A percentile compares a stretch with the other conserved stretches of the same genome.
phyloP scores from a whole-genome alignment of 1,139 yeast genomes.

The Yamadazyma dushanensis region DNA sequence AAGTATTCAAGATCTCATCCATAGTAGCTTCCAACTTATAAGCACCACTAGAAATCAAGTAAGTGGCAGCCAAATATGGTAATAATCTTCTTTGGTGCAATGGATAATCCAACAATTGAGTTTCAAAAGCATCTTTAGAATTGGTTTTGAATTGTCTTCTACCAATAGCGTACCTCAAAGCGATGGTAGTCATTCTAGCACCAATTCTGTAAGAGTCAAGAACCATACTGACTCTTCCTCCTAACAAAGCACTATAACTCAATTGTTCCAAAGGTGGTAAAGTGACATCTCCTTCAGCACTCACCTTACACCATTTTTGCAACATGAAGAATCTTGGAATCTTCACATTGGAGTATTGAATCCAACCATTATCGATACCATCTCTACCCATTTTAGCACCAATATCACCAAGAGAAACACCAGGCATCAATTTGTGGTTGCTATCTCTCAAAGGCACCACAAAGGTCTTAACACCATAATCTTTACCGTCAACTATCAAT shows the following conservation, averaged over 20 bases:
- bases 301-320: conserved; percentile 76
- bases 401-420: conserved; percentile 84
- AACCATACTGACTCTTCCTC: conserved; percentile 90
- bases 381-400: conserved; percentile 94
- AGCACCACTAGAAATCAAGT: conserved; percentile 76
- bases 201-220: conserved; percentile 79
- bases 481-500: conserved; percentile 75
- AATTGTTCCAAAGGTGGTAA: conserved; percentile 84
- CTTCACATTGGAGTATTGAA: conserved; percentile 78
- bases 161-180: conserved; percentile 84
- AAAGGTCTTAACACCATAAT: conserved; percentile 88
- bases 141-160: conserved; percentile 75
- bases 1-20: conserved; percentile 48
- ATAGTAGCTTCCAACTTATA: conserved; percentile 59
- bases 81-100: conserved; percentile 83
- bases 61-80: conserved; percentile 79
- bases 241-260: conserved; percentile 81
- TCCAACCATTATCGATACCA: conserved; percentile 93
- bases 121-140: conserved; percentile 39
- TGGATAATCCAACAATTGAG: conserved; percentile 76
- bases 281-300: conserved; percentile 65
- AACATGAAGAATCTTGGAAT: conserved; percentile 85
- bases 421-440: conserved; percentile 69
- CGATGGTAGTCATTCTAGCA: conserved; percentile 79
- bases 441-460: conserved; percentile 85